phyloP scores from a whole-genome alignment of 2,329 filamentous ascomycete genomes.

The Helicocarpus griseus region DNA sequence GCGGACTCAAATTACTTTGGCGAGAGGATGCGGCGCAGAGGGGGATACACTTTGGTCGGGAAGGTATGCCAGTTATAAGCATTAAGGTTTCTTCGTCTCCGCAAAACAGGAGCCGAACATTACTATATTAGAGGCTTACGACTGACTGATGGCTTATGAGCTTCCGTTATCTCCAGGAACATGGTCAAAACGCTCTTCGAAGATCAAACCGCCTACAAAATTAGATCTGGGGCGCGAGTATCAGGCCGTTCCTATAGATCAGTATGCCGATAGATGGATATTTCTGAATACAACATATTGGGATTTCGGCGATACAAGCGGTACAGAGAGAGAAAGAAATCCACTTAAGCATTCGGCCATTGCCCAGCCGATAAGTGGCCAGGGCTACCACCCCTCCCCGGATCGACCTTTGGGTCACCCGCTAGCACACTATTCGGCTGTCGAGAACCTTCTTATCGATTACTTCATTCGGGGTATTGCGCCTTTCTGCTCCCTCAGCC shows the following conservation, averaged over 20 bases:
- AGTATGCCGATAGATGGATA: constrained; percentile 16
- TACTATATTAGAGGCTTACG: background rate
- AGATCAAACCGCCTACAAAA: background rate
- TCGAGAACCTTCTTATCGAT: constrained; percentile 16
- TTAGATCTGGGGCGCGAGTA: constrained; percentile 1
- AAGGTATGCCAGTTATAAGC: constrained; percentile 13
- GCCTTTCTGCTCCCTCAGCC: constrained; percentile 22
- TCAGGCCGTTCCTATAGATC: constrained; percentile 4
- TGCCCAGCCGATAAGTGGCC: background rate
- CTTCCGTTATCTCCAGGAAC: background rate
- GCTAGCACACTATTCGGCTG: constrained; percentile 7
- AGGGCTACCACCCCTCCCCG: background rate
- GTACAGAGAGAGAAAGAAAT: background rate
- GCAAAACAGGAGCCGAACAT: background rate
- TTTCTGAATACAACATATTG: constrained; percentile 18
- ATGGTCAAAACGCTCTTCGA: constrained; percentile 4
- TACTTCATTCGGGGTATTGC: constrained; percentile 23
- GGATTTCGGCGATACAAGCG: constrained; percentile 12
- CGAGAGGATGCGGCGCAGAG: constrained; percentile 23
- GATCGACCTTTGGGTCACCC: constrained; percentile 9
- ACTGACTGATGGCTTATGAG: background rate
- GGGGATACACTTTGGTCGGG: constrained; percentile 18
- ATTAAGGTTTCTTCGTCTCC: background rate
- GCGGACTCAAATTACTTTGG: constrained; percentile 20
- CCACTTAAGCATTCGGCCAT: background rate